Conservation (phyloP, 2,329 filamentous ascomycete genomes). For the Ilyonectria mors-panacis region DNA sequence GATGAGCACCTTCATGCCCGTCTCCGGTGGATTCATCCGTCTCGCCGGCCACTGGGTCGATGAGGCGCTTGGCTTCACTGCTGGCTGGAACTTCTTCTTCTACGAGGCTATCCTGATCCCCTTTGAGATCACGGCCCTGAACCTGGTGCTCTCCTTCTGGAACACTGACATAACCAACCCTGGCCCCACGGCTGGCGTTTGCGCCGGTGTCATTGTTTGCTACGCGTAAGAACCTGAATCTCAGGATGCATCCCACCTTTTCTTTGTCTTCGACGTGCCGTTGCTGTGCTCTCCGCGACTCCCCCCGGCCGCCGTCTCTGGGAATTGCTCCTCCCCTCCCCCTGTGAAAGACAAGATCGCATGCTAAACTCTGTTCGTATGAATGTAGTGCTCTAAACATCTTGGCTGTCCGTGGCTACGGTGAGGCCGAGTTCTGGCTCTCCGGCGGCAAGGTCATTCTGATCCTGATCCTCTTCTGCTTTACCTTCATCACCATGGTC, state of each 20-base stretch:
- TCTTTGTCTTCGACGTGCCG: constrained; percentile 24
- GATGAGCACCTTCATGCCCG: constrained; percentile 75
- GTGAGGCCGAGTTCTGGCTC: constrained; percentile 81
- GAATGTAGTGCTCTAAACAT: constrained; percentile 69
- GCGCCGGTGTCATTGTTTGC: constrained; percentile 67
- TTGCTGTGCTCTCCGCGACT: constrained; percentile 14
- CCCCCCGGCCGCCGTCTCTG: constrained; percentile 5
- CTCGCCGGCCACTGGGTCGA: constrained; percentile 77
- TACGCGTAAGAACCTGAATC: constrained; percentile 65
- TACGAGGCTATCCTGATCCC: constrained; percentile 61
- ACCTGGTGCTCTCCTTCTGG: constrained; percentile 60
- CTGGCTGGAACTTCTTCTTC: constrained; percentile 62
- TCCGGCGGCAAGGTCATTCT: constrained; percentile 75
- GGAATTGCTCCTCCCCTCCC: constrained; percentile 20
- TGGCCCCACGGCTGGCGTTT: constrained; percentile 76
- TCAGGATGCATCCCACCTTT: constrained; percentile 14
- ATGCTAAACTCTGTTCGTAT: constrained; percentile 50
- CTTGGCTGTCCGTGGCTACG: constrained; percentile 76
- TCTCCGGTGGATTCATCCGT: constrained; percentile 75
- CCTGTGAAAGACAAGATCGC: constrained; percentile 22
- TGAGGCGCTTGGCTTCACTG: constrained; percentile 73
- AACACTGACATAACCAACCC: constrained; percentile 67
- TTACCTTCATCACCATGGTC: constrained; percentile 86
- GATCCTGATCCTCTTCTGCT: constrained; percentile 77
- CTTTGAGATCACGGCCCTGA: constrained; percentile 60